Percentiles rank a stretch among this genome's conserved stretches.
Evolutionary conservation across 345 rosid genomes (phyloP).

Genomic region (Stellera chamaejasme): DNA sequence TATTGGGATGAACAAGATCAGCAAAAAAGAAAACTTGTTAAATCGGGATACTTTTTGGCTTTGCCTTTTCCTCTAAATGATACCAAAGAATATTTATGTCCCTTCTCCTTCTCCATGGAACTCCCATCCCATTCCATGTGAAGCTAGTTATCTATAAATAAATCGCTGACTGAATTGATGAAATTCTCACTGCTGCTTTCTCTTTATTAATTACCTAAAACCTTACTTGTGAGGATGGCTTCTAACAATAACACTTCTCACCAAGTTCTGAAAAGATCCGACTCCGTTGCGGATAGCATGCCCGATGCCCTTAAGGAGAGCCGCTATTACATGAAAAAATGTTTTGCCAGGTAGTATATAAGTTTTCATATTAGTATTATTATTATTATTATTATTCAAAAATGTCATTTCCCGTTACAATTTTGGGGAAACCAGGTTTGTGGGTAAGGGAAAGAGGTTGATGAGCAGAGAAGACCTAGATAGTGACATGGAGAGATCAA

Average conservation of each 20-base stretch:
- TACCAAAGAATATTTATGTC: conserved; percentile 44
- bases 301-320: conserved; percentile 81
- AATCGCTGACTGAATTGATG: conserved; percentile 5
- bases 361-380: background rate
- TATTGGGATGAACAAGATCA: too few relatives aligned
- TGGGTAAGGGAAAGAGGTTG: conserved; percentile 53
- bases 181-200: conserved; percentile 5
- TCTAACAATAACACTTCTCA: conserved; percentile 27
- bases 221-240: conserved; percentile 4
- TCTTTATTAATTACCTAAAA: conserved; percentile 7
- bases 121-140: conserved; percentile 5
- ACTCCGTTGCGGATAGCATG: conserved; percentile 72
- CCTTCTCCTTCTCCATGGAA: conserved; percentile 15
- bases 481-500: conserved; percentile 54
- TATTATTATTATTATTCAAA: background rate
- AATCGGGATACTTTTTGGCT: background rate
- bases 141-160: conserved; percentile 10
- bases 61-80: conserved; percentile 21
- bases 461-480: conserved; percentile 53
- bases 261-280: conserved; percentile 39
- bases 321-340: conserved; percentile 67
- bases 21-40: too few relatives aligned
- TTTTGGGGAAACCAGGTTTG: conserved; percentile 26
- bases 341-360: conserved; percentile 51
- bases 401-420: too few relatives aligned